phyloP scores from a whole-genome alignment of 495 filamentous ascomycete species.

The Pyrenopolyporus hunteri region DNA sequence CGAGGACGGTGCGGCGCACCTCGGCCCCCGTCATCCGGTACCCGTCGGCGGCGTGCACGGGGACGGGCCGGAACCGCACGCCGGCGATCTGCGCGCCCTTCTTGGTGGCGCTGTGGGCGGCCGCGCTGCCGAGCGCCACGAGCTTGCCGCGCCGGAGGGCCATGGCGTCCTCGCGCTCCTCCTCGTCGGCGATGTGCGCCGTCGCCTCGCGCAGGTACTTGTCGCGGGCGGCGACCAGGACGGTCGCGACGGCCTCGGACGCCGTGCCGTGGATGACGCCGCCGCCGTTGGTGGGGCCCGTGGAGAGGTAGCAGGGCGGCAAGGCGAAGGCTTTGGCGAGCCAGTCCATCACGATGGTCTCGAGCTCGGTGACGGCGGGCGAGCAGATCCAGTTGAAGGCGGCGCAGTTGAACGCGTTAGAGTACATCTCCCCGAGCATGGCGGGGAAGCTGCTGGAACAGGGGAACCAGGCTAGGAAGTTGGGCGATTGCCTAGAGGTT shows the following conservation, averaged over 20 bases:
- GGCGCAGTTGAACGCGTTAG: constrained; percentile 82
- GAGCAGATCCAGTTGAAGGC: constrained; percentile 98
- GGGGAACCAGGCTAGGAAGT: constrained; percentile 97
- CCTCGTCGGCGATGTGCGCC: constrained; percentile 56
- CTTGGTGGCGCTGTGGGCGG: constrained; percentile 80
- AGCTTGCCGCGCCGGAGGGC: constrained; percentile 71
- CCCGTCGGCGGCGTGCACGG: constrained; percentile 63
- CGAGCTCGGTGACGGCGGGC: constrained; percentile 93
- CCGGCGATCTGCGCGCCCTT: constrained; percentile 90
- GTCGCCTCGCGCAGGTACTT: constrained; percentile 69
- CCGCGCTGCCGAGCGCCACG: constrained; percentile 80
- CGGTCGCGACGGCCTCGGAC: constrained; percentile 84
- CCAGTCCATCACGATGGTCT: constrained; percentile 95
- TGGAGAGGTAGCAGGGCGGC: constrained; percentile 77
- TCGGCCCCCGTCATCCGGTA: constrained; percentile 73
- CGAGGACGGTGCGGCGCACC: constrained; percentile 65
- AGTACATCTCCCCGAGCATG: constrained; percentile 94
- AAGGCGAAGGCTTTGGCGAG: constrained; percentile 75
- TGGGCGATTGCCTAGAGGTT: constrained; percentile 72
- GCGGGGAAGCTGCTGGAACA: constrained; percentile 81
- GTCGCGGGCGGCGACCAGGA: constrained; percentile 89
- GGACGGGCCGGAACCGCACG: constrained; percentile 73
- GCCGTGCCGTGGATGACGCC: constrained; percentile 96
- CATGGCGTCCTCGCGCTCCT: constrained; percentile 67
- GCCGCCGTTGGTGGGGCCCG: constrained; percentile 73